phyloP scores from a whole-genome alignment of 2,329 filamentous ascomycete genomes.

The Colletotrichum echinochloae region DNA sequence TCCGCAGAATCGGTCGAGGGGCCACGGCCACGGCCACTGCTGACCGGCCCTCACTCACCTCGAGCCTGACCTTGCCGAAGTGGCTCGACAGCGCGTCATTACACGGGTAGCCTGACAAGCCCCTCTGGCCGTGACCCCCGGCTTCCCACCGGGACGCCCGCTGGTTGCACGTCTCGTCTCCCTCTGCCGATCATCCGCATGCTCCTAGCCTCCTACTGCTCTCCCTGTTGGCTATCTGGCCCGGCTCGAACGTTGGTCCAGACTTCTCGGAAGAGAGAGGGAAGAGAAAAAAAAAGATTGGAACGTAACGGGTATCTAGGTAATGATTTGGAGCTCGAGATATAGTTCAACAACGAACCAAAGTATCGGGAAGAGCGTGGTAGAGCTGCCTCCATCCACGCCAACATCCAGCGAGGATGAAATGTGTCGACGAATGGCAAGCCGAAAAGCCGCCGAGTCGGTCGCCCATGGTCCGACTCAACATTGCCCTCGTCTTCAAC shows the following conservation, averaged over 20 bases:
- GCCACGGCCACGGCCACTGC: neutral
- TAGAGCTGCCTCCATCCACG: neutral
- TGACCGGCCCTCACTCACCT: slow-evolving; percentile 21
- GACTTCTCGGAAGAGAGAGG: slow-evolving; percentile 9
- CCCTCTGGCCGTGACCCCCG: neutral
- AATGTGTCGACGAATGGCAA: neutral
- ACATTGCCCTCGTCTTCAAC: neutral
- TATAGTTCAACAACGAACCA: neutral
- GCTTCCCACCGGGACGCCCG: slow-evolving; percentile 20
- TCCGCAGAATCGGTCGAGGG: neutral
- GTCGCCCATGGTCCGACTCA: neutral
- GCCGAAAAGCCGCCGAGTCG: neutral
- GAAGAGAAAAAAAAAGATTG: neutral
- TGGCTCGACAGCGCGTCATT: slow-evolving; percentile 1
- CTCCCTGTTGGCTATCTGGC: neutral
- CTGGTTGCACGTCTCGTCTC: slow-evolving; percentile 25
- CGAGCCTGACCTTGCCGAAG: neutral
- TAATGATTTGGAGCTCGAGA: neutral
- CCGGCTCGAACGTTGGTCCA: slow-evolving; percentile 13
- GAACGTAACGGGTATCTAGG: neutral
- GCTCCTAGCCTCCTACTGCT: neutral
- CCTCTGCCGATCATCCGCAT: slow-evolving; percentile 25
- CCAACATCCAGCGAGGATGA: neutral
- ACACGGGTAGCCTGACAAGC: neutral
- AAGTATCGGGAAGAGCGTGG: neutral